Evolutionary conservation across 2,329 filamentous ascomycete genomes (phyloP), one percentile per base, ranked within the genome.

Genomic region (Ophiostoma fasciatum): DNA sequence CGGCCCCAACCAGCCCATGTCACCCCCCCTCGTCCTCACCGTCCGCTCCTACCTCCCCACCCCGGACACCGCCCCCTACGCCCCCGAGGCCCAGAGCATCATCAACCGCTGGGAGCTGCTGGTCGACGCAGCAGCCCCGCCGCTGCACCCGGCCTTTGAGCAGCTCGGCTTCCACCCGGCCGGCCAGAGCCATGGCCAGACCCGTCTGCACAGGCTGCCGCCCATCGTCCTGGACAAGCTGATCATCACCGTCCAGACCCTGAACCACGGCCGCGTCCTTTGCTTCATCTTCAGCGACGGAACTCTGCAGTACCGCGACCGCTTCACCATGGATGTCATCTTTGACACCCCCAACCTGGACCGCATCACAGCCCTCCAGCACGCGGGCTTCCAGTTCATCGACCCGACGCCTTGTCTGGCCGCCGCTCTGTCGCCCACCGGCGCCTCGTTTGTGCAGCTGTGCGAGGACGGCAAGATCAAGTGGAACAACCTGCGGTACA

Each of bases 21-120:
- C 52, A 36, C 61, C 69, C 25, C 72, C 76, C 1, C 71, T 78
- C 26, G 64, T 94, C 15, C 53, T 94, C 23, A 77, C 79, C 1
- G 68, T 87, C 21, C 83, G 84, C 41, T 80, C 79, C 9, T 69
- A 68, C 48, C 55, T 68, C 35, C 67, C 65, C 2, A 36, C 31
- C 11, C 30, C 36, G 37, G 56, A 57, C 43, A 60, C 63, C 37
- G 65, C 66, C 21, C 65, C 76, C 21, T 75, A 70, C 36, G 66
- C 68, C 28, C 73, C 77, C 44, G 72, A 76, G 22, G 62, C 72
- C 0, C 74, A 80, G 46, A 93, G 78, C 46, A 70, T 87, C 28
- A 65, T 96, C 42, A 77, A 84, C 43, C 71, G 80, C 42, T 96
- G 88, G 88, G 78, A 90, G 46, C 60, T 93, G 12, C 53, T 88